Evolutionary conservation across 2,329 filamentous ascomycete genomes (phyloP), one percentile per base, ranked within the genome.

Genomic region (Diaporthe ilicicola): DNA sequence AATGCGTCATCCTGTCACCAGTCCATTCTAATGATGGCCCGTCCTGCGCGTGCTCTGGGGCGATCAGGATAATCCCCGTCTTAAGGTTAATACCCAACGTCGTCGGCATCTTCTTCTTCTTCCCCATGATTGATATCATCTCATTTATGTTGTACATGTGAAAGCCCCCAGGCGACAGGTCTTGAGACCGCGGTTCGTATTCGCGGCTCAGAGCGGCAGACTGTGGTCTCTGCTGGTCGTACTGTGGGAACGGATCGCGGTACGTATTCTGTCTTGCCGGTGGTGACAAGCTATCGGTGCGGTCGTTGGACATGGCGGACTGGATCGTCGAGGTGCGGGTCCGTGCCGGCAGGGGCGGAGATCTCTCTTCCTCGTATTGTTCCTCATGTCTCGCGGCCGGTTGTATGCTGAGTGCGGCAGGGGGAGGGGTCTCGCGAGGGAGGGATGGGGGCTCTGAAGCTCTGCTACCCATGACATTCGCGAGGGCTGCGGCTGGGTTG

Each of bases 41-140:
- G 79, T 98, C 94, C 73, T 91, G 88, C 62, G 91, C 87, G 79
- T 93, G 94, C 79, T 97, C 95, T 0, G 95, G 95, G 0, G 94
- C 93, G 76, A 99, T 94, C 82, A 97, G 91, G 75, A 99, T 97
- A 39, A 92, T 89, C 48, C 95, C 95, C 19, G 94, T 97, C 59
- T 92, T 91, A 69, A 96, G 86, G 79, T 98, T 98, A 78, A 98
- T 92, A n/a, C 95, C 95, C 46, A 98, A 82, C 0, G 94, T 97
- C n/a, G 94, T 97, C 1, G 95, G 94, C 93, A 98, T 96, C 84
- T 98, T 98, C 86, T 97, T 97, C 77, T 93, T 92, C 84, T 97
- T 97, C 70, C 95, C 95, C 90, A 97, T 95, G 54, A 96, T 90
- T n/a, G 94, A 95, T 5, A 97, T 90, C 93, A 97, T 97, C 82